Evolutionary conservation across 2,329 filamentous ascomycete genomes (phyloP).

Genomic region (Clonostachys rhizophaga): DNA sequence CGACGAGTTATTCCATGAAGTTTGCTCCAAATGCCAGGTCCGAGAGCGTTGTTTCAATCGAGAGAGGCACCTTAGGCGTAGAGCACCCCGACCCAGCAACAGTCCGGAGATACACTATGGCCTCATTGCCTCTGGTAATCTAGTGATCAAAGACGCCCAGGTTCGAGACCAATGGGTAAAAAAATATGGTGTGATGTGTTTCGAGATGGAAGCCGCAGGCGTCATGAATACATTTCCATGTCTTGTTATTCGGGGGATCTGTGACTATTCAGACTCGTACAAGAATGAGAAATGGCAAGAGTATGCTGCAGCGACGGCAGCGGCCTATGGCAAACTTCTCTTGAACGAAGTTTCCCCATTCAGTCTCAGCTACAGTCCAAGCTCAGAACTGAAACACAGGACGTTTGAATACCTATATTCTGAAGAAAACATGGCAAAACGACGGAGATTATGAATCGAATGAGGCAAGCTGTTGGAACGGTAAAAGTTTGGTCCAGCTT

Average conservation of each 20-base stretch:
- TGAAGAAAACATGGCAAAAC: no score
- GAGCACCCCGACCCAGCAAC: not conserved
- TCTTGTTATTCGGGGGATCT: constrained; percentile 25
- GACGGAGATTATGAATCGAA: no score
- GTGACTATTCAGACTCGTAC: constrained; percentile 28
- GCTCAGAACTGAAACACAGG: no score
- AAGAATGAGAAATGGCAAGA: constrained; percentile 24
- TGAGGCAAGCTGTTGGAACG: no score
- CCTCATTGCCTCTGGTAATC: constrained; percentile 2
- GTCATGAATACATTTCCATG: constrained; percentile 14
- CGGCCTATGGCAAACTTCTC: constrained; percentile 9
- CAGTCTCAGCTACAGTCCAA: no score
- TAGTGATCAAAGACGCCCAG: constrained; percentile 1
- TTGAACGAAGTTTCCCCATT: not conserved
- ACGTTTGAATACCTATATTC: no score
- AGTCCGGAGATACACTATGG: constrained; percentile 4
- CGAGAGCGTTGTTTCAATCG: no score
- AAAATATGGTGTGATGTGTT: constrained; percentile 16
- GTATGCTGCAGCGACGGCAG: constrained; percentile 23
- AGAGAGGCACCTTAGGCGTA: not conserved
- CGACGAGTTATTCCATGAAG: not conserved
- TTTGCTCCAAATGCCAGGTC: no score
- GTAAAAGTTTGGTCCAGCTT: no score
- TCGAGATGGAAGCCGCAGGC: constrained; percentile 13
- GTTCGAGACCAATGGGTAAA: constrained; percentile 2